A percentile compares a stretch with the other conserved stretches of the same genome.
These are phyloP conservation scores for Trypanosoma lewisi DNA, from an alignment of 208 protist species.

Conservation along the genomic window DNA sequence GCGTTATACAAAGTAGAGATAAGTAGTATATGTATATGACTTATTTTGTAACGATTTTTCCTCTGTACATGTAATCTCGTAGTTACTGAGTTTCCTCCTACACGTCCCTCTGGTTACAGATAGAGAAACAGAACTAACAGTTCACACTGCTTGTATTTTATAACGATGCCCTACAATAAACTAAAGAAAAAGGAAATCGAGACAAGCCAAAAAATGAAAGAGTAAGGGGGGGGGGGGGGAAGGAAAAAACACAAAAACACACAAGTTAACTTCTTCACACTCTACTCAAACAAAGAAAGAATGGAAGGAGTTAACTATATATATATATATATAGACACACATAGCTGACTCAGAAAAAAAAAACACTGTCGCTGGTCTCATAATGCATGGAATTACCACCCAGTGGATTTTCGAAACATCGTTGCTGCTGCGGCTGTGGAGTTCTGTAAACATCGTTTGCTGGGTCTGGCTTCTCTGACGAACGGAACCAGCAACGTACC, in stretches of 20 bases:
- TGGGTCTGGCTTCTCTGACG: neutral
- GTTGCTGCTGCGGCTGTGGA: neutral
- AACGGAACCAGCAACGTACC: neutral
- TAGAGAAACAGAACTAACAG: neutral
- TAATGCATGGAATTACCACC: too few species aligned
- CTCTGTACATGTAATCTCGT: too few species aligned
- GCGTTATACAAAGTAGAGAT: neutral
- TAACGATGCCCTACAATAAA: neutral
- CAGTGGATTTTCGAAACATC: neutral
- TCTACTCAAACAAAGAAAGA: neutral
- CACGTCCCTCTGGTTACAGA: neutral
- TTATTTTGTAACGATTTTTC: too few species aligned
- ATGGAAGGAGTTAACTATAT: neutral
- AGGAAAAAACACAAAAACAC: conserved; percentile 11
- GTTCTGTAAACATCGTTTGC: neutral
- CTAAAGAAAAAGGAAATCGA: conserved; percentile 4
- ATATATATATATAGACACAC: neutral
- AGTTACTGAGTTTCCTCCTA: too few species aligned
- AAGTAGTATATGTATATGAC: too few species aligned
- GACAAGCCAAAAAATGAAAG: conserved; percentile 7
- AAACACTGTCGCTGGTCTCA: neutral
- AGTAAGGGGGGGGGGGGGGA: conserved; percentile 1
- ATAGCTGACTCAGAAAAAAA: neutral
- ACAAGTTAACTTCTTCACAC: conserved; percentile 6
- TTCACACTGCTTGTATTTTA: neutral